Evolutionary conservation across 2,329 filamentous ascomycete species (phyloP).

Genomic region (Penicillium nordicum): DNA sequence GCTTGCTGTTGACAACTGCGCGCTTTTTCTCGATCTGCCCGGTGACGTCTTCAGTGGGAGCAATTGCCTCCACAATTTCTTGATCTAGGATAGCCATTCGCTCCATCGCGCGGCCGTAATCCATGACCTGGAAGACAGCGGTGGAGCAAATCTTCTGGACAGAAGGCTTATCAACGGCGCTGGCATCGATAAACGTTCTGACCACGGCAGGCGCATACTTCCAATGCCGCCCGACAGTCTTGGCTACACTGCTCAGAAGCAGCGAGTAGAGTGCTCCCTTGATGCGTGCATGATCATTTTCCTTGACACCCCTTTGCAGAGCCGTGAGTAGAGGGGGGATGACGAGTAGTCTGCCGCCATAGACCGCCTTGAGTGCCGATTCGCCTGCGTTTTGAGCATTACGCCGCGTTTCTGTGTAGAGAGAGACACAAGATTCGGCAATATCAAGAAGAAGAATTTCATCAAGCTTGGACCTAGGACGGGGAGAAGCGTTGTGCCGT

Average conservation of each 20-base stretch:
- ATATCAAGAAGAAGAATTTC: conserved; percentile 80
- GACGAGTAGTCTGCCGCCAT: conserved; percentile 81
- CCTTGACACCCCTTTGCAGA: conserved; percentile 72
- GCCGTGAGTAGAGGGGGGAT: conserved; percentile 81
- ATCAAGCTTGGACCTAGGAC: conserved; percentile 86
- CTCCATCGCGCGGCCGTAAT: conserved; percentile 87
- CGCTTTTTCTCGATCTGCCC: conserved; percentile 58
- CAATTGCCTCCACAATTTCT: conserved; percentile 66
- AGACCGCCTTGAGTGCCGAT: conserved; percentile 85
- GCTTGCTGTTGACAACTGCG: conserved; percentile 69
- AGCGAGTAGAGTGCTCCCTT: conserved; percentile 93
- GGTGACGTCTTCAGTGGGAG: conserved; percentile 63
- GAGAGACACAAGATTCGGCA: conserved; percentile 81
- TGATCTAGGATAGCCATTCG: conserved; percentile 79
- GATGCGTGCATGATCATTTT: conserved; percentile 82
- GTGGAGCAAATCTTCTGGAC: conserved; percentile 84
- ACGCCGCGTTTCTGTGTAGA: conserved; percentile 93
- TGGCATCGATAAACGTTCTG: conserved; percentile 83
- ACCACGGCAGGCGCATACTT: conserved; percentile 88
- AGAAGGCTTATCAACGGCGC: conserved; percentile 85
- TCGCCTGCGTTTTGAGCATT: conserved; percentile 90
- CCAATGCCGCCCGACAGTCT: conserved; percentile 89
- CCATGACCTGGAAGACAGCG: conserved; percentile 79
- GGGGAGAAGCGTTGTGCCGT: conserved; percentile 84
- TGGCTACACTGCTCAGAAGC: conserved; percentile 81